These are phyloP conservation scores for Buxus sempervirens DNA, from an alignment of 164 flowering plant genomes.

Conservation along the genomic window DNA sequence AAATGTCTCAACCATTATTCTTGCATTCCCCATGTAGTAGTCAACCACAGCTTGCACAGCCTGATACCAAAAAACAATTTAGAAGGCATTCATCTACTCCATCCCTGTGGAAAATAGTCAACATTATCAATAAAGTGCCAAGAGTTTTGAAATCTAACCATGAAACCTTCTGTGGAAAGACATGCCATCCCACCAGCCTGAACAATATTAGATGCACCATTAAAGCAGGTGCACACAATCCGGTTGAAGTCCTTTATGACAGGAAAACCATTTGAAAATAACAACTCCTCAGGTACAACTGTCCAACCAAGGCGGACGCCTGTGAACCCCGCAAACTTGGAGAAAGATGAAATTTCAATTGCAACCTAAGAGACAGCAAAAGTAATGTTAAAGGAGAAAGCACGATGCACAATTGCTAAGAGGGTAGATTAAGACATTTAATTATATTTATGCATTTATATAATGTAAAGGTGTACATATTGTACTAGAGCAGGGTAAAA, in stretches of 20 bases:
- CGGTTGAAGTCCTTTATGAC: slow-evolving; percentile 58
- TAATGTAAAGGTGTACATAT: not conserved
- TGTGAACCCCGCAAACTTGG: slow-evolving; percentile 75
- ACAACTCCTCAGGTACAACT: slow-evolving; percentile 59
- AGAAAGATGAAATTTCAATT: slow-evolving; percentile 70
- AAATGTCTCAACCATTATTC: slow-evolving; percentile 55
- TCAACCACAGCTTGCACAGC: slow-evolving; percentile 36
- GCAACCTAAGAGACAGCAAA: slow-evolving; percentile 45
- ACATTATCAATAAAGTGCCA: not conserved
- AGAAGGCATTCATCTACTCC: not conserved
- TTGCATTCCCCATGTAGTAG: slow-evolving; percentile 72
- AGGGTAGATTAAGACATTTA: too few relatives aligned
- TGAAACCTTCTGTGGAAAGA: slow-evolving; percentile 53
- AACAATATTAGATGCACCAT: slow-evolving; percentile 63
- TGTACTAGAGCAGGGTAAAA: too few relatives aligned
- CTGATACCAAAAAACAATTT: slow-evolving; percentile 29
- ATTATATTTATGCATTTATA: not conserved
- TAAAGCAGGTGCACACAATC: slow-evolving; percentile 63
- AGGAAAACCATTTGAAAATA: slow-evolving; percentile 56
- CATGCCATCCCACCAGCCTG: slow-evolving; percentile 84
- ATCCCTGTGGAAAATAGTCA: too few relatives aligned
- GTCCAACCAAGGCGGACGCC: slow-evolving; percentile 87
- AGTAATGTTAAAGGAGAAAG: not conserved
- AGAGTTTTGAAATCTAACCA: slow-evolving; percentile 30
- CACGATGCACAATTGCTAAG: not conserved